phyloP scores from a whole-genome alignment of 2,329 filamentous ascomycete species.

The Penicillium sp. region DNA sequence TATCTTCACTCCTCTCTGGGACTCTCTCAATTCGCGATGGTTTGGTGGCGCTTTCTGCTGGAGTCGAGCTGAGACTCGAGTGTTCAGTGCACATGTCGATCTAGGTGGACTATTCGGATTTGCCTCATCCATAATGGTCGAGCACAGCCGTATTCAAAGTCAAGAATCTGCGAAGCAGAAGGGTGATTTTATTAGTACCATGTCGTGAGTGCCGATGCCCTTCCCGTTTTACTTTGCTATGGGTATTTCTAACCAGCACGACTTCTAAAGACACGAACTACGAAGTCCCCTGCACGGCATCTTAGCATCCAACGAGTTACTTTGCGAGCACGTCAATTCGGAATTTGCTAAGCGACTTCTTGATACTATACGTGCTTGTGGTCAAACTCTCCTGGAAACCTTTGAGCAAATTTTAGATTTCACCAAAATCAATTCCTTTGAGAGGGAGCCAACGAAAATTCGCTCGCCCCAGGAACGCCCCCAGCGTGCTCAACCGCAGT shows the following conservation, averaged over 20 bases:
- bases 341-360: slow-evolving; percentile 30
- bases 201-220: slow-evolving; percentile 29
- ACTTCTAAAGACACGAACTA: slow-evolving; percentile 33
- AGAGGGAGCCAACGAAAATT: slow-evolving; percentile 26
- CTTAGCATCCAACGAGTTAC: slow-evolving; percentile 40
- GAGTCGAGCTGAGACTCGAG: slow-evolving; percentile 31
- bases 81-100: slow-evolving; percentile 35
- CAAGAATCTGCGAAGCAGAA: slow-evolving; percentile 41
- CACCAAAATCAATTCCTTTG: slow-evolving; percentile 20
- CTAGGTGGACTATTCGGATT: slow-evolving; percentile 28
- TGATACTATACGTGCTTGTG: slow-evolving; percentile 41
- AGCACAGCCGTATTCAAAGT: slow-evolving; percentile 39
- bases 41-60: slow-evolving; percentile 46
- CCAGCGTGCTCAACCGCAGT: slow-evolving; percentile 21
- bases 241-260: not conserved
- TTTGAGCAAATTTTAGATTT: slow-evolving; percentile 46
- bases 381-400: slow-evolving; percentile 41
- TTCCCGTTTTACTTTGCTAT: not conserved
- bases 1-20: slow-evolving; percentile 53
- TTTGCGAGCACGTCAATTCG: slow-evolving; percentile 36
- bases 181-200: slow-evolving; percentile 43
- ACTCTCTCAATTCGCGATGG: slow-evolving; percentile 48
- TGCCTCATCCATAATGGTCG: slow-evolving; percentile 41
- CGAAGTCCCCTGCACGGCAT: slow-evolving; percentile 43
- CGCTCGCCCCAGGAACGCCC: slow-evolving; percentile 16